phyloP scores from a whole-genome alignment of 805 yeast species.

The Wickerhamiella siamensis region DNA sequence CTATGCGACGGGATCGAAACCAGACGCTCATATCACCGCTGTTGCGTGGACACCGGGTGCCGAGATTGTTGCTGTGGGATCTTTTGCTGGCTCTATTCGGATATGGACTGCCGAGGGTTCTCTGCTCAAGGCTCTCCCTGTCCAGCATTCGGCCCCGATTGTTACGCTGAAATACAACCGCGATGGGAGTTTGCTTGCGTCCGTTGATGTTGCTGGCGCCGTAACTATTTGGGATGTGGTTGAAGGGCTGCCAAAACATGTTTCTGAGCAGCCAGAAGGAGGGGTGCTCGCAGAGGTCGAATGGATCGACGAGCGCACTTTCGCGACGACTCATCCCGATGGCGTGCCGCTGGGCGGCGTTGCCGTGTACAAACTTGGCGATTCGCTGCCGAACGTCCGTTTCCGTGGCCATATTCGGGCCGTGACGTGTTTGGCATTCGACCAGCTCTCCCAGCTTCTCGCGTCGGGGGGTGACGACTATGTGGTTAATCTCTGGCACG shows the following conservation, averaged over 20 bases:
- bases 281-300: constrained; percentile 32
- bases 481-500: constrained; percentile 62
- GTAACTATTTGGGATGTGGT: constrained; percentile 53
- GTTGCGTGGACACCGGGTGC: constrained; percentile 7
- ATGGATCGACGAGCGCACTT: constrained; percentile 59
- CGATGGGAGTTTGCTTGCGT: constrained; percentile 38
- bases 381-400: constrained; percentile 34
- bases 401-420: constrained; percentile 53
- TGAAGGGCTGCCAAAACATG: constrained; percentile 31
- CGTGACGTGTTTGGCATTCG: constrained; percentile 43
- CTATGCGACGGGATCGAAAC: neutral
- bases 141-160: constrained; percentile 40
- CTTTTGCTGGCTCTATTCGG: constrained; percentile 57
- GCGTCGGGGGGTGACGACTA: constrained; percentile 72
- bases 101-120: constrained; percentile 68
- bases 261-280: constrained; percentile 8
- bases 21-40: constrained; percentile 6
- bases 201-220: constrained; percentile 43
- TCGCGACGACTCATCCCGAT: constrained; percentile 52
- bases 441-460: constrained; percentile 36
- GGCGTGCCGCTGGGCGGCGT: constrained; percentile 28
- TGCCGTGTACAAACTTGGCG: constrained; percentile 38
- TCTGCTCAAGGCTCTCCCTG: constrained; percentile 36
- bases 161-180: constrained; percentile 46
- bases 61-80: constrained; percentile 43